Evolutionary conservation across 1,284 basidiomycete species (phyloP).

Genomic region (Apiotrichum gracile): DNA sequence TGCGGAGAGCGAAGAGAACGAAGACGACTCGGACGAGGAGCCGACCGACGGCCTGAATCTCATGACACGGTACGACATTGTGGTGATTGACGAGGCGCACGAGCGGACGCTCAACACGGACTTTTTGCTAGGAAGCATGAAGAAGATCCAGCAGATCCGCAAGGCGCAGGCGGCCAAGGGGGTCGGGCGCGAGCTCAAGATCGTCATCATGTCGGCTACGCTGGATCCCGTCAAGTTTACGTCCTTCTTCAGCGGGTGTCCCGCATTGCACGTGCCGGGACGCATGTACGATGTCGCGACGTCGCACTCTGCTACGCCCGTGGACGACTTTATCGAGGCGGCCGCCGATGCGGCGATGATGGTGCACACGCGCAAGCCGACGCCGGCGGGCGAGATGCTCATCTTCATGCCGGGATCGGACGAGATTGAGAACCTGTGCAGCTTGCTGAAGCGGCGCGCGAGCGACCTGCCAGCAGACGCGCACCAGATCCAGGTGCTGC

Average conservation of each 20-base stretch:
- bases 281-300: constrained; percentile 87
- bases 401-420: constrained; percentile 96
- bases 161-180: constrained; percentile 50
- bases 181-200: constrained; percentile 58
- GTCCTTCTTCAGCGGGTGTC: constrained; percentile 74
- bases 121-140: constrained; percentile 84
- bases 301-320: constrained; percentile 64
- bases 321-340: constrained; percentile 81
- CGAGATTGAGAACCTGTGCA: constrained; percentile 84
- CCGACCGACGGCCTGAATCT: constrained; percentile 39
- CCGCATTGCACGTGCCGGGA: constrained; percentile 84
- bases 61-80: constrained; percentile 77
- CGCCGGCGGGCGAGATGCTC: constrained; percentile 69
- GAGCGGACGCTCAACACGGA: constrained; percentile 93
- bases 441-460: constrained; percentile 62
- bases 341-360: constrained; percentile 85
- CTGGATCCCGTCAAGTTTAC: constrained; percentile 92
- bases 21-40: background rate
- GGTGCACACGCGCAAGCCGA: constrained; percentile 71
- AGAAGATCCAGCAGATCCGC: constrained; percentile 71
- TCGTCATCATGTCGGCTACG: constrained; percentile 96
- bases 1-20: background rate
- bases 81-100: constrained; percentile 96
- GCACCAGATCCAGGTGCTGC: constrained; percentile 63
- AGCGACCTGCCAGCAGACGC: constrained; percentile 58